A percentile compares a stretch with the other conserved stretches of the same genome.
These are phyloP conservation scores for Arthromyces matolae DNA, from an alignment of 768 basidiomycete species.

Conservation along the genomic window DNA sequence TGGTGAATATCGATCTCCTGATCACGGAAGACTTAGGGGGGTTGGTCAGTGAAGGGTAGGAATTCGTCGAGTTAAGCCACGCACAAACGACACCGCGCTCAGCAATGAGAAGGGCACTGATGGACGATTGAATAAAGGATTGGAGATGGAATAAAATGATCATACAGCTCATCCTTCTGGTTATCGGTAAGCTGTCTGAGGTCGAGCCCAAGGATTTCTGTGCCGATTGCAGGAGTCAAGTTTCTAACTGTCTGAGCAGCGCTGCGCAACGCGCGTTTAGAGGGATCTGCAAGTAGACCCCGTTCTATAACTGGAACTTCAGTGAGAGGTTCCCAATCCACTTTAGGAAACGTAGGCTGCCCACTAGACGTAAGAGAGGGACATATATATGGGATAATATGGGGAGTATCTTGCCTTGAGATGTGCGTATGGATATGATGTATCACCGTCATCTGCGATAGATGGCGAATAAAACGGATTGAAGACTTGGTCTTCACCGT, in stretches of 20 bases:
- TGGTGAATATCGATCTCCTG: constrained; percentile 67
- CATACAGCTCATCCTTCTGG: constrained; percentile 81
- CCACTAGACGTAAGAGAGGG: not conserved
- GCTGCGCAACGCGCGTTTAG: constrained; percentile 59
- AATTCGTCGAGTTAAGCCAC: not conserved
- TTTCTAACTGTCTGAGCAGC: constrained; percentile 67
- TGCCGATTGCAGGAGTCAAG: constrained; percentile 70
- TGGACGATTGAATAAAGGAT: constrained; percentile 10
- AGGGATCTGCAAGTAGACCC: constrained; percentile 62
- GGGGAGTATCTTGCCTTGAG: constrained; percentile 26
- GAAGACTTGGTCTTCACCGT: constrained; percentile 26
- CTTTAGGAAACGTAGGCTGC: constrained; percentile 61
- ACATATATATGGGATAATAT: not conserved
- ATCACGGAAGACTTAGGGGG: constrained; percentile 62
- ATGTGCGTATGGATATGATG: constrained; percentile 49
- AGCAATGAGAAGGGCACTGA: constrained; percentile 66
- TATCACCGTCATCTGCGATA: constrained; percentile 46
- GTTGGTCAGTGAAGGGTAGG: not conserved
- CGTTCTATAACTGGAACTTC: constrained; percentile 62
- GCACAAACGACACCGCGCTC: constrained; percentile 75
- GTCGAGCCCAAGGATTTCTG: constrained; percentile 72
- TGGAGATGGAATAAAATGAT: not conserved
- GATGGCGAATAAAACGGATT: constrained; percentile 72
- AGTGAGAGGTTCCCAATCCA: constrained; percentile 61
- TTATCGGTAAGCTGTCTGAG: constrained; percentile 58